phyloP scores from a whole-genome alignment of 352 stramenopile species.

The Vaucheria bursata region DNA sequence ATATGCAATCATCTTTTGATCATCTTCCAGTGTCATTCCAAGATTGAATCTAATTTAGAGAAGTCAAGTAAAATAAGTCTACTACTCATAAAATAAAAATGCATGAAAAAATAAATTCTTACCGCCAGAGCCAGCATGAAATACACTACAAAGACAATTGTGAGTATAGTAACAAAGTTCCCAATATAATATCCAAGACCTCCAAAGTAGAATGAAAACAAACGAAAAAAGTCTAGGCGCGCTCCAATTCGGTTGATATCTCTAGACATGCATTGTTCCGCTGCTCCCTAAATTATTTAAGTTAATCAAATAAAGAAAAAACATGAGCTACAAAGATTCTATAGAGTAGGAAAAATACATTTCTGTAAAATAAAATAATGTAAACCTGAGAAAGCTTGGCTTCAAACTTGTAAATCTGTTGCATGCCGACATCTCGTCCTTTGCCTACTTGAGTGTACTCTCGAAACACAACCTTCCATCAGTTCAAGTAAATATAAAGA shows the following conservation, averaged over 20 bases:
- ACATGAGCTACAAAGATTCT: too few species aligned
- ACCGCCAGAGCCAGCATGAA: conserved; percentile 51
- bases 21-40: too few species aligned
- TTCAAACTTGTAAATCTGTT: conserved; percentile 99
- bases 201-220: conserved; percentile 98
- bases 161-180: conserved; percentile 93
- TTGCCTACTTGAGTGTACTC: conserved; percentile 98
- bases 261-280: conserved; percentile 92
- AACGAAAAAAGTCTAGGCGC: conserved; percentile 93
- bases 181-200: conserved; percentile 92
- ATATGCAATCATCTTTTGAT: too few species aligned
- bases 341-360: too few species aligned
- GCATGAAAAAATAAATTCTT: too few species aligned
- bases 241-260: conserved; percentile 94
- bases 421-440: conserved; percentile 96
- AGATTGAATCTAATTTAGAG: too few species aligned
- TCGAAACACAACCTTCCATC: conserved; percentile 81
- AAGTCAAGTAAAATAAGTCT: too few species aligned
- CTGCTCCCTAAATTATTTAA: conserved; percentile 92
- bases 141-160: conserved; percentile 92
- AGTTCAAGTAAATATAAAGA: too few species aligned
- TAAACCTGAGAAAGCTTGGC: conserved; percentile 65
- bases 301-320: too few species aligned
- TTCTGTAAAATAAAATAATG: too few species aligned
- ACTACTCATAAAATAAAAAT: too few species aligned